Conservation (phyloP, 2,329 filamentous ascomycete species). For the Cryphonectria nitschkei region DNA sequence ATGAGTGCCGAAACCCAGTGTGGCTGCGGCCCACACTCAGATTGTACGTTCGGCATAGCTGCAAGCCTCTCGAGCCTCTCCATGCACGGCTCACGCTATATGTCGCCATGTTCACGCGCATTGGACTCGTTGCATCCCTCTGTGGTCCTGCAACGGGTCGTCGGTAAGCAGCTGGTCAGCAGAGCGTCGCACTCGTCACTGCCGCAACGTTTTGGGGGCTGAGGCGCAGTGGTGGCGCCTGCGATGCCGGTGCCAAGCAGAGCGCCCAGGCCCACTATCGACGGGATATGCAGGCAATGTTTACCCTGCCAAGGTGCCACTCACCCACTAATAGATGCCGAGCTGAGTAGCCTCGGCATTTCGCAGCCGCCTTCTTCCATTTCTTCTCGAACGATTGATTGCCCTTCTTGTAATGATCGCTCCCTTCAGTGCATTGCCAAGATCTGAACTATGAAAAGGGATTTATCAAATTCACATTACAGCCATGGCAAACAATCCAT, state of each 20-base stretch:
- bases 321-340: not conserved
- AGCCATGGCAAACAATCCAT: too few species aligned
- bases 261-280: not conserved
- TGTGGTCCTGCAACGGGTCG: not conserved
- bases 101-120: constrained; percentile 18
- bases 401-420: not conserved
- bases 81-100: constrained; percentile 1
- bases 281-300: not conserved
- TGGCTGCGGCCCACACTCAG: not conserved
- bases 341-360: not conserved
- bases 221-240: not conserved
- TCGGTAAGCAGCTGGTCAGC: not conserved
- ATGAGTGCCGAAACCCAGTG: constrained; percentile 6
- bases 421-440: not conserved
- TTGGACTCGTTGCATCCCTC: not conserved
- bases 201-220: not conserved
- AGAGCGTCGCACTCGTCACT: not conserved
- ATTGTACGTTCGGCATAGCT: constrained; percentile 3
- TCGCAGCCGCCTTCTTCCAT: not conserved
- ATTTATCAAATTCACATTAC: too few species aligned
- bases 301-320: not conserved
- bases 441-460: too few species aligned
- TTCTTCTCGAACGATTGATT: not conserved
- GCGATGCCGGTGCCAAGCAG: not conserved
- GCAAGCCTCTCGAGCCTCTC: not conserved